Base-by-base conservation (phyloP, 2,329 filamentous ascomycete species). In the Ascochyta viciae-villosae region DNA sequence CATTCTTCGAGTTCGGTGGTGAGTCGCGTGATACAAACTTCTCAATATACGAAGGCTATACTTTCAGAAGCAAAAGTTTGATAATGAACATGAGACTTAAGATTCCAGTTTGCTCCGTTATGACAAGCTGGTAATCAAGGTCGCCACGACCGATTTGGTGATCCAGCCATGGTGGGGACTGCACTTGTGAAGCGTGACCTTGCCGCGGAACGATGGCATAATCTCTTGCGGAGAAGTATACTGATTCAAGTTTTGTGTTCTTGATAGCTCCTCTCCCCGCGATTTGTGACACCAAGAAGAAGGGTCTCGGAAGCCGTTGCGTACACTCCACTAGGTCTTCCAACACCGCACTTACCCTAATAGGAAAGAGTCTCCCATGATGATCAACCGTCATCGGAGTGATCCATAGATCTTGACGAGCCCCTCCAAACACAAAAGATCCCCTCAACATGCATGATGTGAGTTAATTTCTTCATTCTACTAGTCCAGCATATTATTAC, bases 361-460 rank as follows among this genome's bases (percentile, higher is more conserved):
- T 26, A n/a, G 48, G 54, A 57, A 57, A 37, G 54, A 37, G 9
- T 42, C 48, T 57, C 54, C 48, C 51, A 23, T 13, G 12, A 15
- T 26, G 34, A 54, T 26, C 16, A 31, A 38, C 35, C 29, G 37
- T 46, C 37, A n/a, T 50, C 53, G 47, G 46, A 56, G 33, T 37
- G 24, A 42, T 42, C n/a, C 29, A 37, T 46, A 23, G n/a, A 33
- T 26, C n/a, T 24, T 26, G 13, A 31, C 15, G 29, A 45, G 50
- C 35, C 37, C 31, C 37, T 55, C 37, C 16, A 39, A 39, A 47
- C 42, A 51, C 37, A 51, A 56, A 56, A 51, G 31, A 47, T 38
- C 31, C 42, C 33, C 19, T 27, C 12, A 48, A 33, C 8, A 33
- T 43, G 40, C 34, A 41, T 10, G 9, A 44, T 4, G 9, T 43